phyloP scores from a whole-genome alignment of 495 filamentous ascomycete species.

The Penicillium subrubescens region DNA sequence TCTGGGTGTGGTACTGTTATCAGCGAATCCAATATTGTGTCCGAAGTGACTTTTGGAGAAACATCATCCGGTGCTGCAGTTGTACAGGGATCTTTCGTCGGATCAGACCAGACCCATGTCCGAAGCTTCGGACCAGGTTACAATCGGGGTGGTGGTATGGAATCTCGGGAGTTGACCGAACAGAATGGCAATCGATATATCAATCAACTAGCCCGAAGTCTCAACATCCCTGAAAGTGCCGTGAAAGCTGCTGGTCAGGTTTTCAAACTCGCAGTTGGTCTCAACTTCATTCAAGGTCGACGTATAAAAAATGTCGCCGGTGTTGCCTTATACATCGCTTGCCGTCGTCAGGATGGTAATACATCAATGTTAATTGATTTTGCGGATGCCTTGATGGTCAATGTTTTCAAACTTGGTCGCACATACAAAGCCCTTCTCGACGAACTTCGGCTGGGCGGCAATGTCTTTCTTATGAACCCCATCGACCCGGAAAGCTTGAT shows the following conservation, averaged over 20 bases:
- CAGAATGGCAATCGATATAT: slow-evolving; percentile 61
- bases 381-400: slow-evolving; percentile 78
- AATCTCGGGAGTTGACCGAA: slow-evolving; percentile 72
- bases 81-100: slow-evolving; percentile 87
- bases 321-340: slow-evolving; percentile 84
- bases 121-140: slow-evolving; percentile 60
- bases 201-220: slow-evolving; percentile 47
- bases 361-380: slow-evolving; percentile 89
- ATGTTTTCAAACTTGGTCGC: slow-evolving; percentile 88
- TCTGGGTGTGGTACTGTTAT: slow-evolving; percentile 79
- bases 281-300: slow-evolving; percentile 87
- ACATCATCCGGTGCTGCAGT: slow-evolving; percentile 78
- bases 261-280: slow-evolving; percentile 72
- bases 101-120: slow-evolving; percentile 73
- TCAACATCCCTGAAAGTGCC: slow-evolving; percentile 60
- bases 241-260: slow-evolving; percentile 65
- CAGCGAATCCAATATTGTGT: slow-evolving; percentile 81
- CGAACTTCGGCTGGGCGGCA: slow-evolving; percentile 57
- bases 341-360: slow-evolving; percentile 65
- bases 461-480: slow-evolving; percentile 53
- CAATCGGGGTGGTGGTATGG: slow-evolving; percentile 57
- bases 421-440: slow-evolving; percentile 77
- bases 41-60: slow-evolving; percentile 89
- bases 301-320: slow-evolving; percentile 81
- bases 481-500: slow-evolving; percentile 86